A percentile compares a stretch with the other conserved stretches of the same genome.
Conservation (phyloP, 169 alveolate species). For the Theileria annulata region DNA sequence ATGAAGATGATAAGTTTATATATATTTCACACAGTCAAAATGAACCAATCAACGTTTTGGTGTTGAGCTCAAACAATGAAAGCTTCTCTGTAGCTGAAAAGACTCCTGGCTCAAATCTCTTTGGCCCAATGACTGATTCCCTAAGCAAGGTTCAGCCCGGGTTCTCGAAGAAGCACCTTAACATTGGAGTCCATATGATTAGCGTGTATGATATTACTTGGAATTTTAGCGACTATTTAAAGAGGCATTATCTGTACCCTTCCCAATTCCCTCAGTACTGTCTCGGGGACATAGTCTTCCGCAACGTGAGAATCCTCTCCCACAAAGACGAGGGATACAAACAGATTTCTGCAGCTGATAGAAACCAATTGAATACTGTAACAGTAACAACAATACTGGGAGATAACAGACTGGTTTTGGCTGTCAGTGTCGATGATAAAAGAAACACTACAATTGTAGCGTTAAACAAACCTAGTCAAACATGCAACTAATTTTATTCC, state of each 20-base stretch:
- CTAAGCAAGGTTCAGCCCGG: not conserved
- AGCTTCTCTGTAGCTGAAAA: conserved; percentile 32
- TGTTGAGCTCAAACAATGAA: not conserved
- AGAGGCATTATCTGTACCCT: conserved; percentile 13
- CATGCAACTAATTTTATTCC: too few species aligned
- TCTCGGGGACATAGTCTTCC: conserved; percentile 24
- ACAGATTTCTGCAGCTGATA: not conserved
- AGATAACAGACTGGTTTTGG: not conserved
- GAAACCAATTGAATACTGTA: not conserved
- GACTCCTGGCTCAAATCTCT: conserved; percentile 16
- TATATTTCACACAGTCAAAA: conserved; percentile 28
- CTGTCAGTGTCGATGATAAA: not conserved
- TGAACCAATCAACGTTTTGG: conserved; percentile 22
- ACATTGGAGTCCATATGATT: conserved; percentile 11
- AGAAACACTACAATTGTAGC: not conserved
- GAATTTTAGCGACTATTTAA: conserved; percentile 15
- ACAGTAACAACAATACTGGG: not conserved
- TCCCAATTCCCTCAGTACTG: conserved; percentile 18
- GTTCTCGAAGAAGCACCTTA: conserved; percentile 7
- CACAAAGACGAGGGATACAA: conserved; percentile 27
- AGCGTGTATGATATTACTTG: conserved; percentile 33
- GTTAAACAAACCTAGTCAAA: not conserved
- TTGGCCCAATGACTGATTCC: conserved; percentile 15
- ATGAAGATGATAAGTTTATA: conserved; percentile 22
- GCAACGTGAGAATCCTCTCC: conserved; percentile 11